Percentiles rank a stretch among this genome's conserved stretches.
These are phyloP conservation scores for Pseudozyma tsukubaensis DNA, from an alignment of 1,284 basidiomycete species.

Conservation along the genomic window DNA sequence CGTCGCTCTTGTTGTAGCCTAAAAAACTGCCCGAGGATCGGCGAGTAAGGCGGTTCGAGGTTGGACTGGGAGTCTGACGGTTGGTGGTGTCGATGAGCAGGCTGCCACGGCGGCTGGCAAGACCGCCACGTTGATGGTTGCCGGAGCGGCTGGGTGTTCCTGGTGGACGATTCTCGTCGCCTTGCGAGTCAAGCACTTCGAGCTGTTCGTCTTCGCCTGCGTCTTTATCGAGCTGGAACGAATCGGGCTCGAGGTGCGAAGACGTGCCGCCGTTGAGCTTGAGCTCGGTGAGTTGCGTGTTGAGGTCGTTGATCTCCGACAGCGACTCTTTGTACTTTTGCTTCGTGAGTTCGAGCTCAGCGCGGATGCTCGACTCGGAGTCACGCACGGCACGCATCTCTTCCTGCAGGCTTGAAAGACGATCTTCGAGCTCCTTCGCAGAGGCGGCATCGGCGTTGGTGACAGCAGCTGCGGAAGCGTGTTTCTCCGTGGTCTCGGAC, in stretches of 20 bases:
- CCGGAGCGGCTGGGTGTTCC: conserved; percentile 19
- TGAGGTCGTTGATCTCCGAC: conserved; percentile 84
- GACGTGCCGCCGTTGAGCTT: conserved; percentile 45
- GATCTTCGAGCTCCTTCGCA: conserved; percentile 78
- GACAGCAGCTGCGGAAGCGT: conserved; percentile 71
- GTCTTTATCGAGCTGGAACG: conserved; percentile 38
- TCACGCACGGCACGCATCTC: conserved; percentile 65
- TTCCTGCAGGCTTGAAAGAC: conserved; percentile 73
- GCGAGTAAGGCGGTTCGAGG: conserved; percentile 43
- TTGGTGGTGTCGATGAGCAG: conserved; percentile 52
- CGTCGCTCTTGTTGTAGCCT: conserved; percentile 63
- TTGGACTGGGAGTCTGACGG: conserved; percentile 33
- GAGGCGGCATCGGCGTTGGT: conserved; percentile 80
- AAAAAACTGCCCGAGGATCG: conserved; percentile 63
- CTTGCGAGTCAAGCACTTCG: conserved; percentile 52
- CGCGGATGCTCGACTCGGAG: conserved; percentile 56
- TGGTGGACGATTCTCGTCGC: conserved; percentile 31
- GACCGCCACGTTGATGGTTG: conserved; percentile 19
- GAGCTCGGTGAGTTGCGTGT: conserved; percentile 53
- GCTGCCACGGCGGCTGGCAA: conserved; percentile 47
- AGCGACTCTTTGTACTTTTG: conserved; percentile 88
- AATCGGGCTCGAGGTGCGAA: conserved; percentile 18
- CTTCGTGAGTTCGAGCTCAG: conserved; percentile 81
- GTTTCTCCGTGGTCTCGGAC: background rate
- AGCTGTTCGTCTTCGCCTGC: conserved; percentile 49